Evolutionary conservation across 2,329 filamentous ascomycete species (phyloP).

Genomic region (Rhynchosporium agropyri): DNA sequence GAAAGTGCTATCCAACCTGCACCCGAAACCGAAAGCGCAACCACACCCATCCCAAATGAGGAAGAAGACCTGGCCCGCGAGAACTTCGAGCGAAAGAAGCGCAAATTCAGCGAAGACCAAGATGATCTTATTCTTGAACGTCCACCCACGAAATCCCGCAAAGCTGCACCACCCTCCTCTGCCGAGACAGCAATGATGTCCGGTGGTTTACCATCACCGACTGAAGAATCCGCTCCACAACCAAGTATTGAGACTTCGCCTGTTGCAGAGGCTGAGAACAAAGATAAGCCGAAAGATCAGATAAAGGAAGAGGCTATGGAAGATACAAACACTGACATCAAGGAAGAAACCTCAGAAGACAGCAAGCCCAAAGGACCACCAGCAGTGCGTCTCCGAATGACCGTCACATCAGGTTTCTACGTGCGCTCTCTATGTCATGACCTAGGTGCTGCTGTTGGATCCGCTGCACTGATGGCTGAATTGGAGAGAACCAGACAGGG

Average conservation of each 20-base stretch:
- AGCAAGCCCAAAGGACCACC: constrained; percentile 60
- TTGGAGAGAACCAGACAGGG: constrained; percentile 81
- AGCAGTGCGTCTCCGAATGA: constrained; percentile 83
- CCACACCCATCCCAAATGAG: constrained; percentile 1
- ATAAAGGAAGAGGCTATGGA: constrained; percentile 8
- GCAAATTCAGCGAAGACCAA: constrained; percentile 39
- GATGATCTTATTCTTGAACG: constrained; percentile 40
- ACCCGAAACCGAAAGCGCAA: constrained; percentile 36
- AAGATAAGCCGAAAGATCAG: not conserved
- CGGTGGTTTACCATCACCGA: constrained; percentile 34
- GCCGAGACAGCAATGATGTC: constrained; percentile 39
- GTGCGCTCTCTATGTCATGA: constrained; percentile 94
- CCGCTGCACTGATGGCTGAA: constrained; percentile 83
- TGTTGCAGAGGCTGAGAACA: not conserved
- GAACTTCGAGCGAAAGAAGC: constrained; percentile 39
- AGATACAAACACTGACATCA: too few relatives aligned
- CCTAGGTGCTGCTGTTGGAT: constrained; percentile 78
- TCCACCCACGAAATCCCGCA: constrained; percentile 36
- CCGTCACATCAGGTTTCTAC: constrained; percentile 94
- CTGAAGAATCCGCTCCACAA: constrained; percentile 29
- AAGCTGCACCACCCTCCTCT: constrained; percentile 13
- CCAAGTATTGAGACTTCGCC: constrained; percentile 30
- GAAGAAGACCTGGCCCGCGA: constrained; percentile 38
- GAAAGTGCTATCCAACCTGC: constrained; percentile 8
- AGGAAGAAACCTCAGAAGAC: too few relatives aligned